phyloP scores from a whole-genome alignment of 306 rosid genomes.

The Trifolium subterraneum region DNA sequence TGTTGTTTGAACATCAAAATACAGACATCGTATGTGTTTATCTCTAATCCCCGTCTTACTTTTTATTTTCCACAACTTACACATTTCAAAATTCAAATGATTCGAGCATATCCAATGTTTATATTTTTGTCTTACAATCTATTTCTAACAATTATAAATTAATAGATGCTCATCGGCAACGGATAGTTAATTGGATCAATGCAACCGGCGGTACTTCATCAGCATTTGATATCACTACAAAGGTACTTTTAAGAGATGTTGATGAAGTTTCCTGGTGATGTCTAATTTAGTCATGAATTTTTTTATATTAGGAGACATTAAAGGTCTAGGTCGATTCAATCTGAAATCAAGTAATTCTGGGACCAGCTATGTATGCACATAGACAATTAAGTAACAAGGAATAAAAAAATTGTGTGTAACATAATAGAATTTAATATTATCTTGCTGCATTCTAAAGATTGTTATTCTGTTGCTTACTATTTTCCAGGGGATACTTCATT shows the following conservation, averaged over 20 bases:
- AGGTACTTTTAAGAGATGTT: conserved; percentile 51
- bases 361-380: neutral
- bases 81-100: neutral
- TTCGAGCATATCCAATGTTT: conserved; percentile 14
- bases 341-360: neutral
- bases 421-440: conserved; percentile 7
- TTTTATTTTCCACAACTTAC: too few relatives aligned
- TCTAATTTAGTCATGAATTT: conserved; percentile 1
- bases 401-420: too few relatives aligned
- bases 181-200: conserved; percentile 81
- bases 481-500: conserved; percentile 76
- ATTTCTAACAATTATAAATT: conserved; percentile 37
- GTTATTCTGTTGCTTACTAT: conserved; percentile 21
- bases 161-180: conserved; percentile 78
- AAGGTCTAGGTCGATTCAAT: neutral
- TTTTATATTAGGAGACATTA: conserved; percentile 2
- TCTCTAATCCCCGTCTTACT: too few relatives aligned
- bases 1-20: too few relatives aligned
- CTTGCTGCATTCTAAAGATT: conserved; percentile 12
- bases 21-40: too few relatives aligned
- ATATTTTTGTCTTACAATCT: conserved; percentile 10
- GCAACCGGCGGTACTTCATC: conserved; percentile 77
- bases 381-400: neutral
- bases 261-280: conserved; percentile 26
- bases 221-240: conserved; percentile 83